A percentile compares a stretch with the other conserved stretches of the same genome.
These are phyloP conservation scores for Verticillium tricorpus DNA, from an alignment of 2,329 filamentous ascomycete genomes.

Conservation along the genomic window DNA sequence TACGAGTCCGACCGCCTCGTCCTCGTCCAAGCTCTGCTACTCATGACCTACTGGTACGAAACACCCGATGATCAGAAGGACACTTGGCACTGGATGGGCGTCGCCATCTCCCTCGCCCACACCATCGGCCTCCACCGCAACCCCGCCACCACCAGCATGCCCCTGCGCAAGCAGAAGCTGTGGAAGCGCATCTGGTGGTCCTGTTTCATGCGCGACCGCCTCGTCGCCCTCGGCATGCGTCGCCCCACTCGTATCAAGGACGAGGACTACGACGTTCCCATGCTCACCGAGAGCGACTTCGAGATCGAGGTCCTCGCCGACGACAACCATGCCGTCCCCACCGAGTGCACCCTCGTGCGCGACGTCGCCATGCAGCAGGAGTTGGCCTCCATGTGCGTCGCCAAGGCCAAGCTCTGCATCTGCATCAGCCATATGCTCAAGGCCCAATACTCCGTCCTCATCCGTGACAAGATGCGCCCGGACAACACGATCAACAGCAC, in stretches of 20 bases:
- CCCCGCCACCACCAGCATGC: conserved; percentile 71
- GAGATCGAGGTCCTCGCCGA: conserved; percentile 67
- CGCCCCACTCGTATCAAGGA: conserved; percentile 89
- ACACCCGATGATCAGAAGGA: conserved; percentile 96
- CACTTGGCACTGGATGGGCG: conserved; percentile 98
- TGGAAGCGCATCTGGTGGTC: conserved; percentile 99
- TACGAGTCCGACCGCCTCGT: conserved; percentile 88
- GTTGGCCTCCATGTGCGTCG: conserved; percentile 82
- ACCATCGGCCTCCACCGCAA: conserved; percentile 92
- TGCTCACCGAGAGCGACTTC: conserved; percentile 82
- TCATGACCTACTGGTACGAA: conserved; percentile 98
- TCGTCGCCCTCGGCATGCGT: conserved; percentile 91
- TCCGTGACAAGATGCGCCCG: conserved; percentile 74
- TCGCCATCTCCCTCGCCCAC: conserved; percentile 86
- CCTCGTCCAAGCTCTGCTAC: conserved; percentile 79
- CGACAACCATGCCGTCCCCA: conserved; percentile 62
- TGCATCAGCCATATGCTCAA: conserved; percentile 86
- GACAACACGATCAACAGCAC: conserved; percentile 70
- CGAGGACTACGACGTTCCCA: conserved; percentile 89
- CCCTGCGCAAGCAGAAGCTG: conserved; percentile 67
- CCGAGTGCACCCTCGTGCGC: conserved; percentile 65
- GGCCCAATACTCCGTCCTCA: conserved; percentile 87
- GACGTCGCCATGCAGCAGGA: conserved; percentile 71
- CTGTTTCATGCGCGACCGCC: conserved; percentile 88
- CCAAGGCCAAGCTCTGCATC: conserved; percentile 84